Conservation (phyloP, 441 rosid species). For the Aleurites moluccanus region DNA sequence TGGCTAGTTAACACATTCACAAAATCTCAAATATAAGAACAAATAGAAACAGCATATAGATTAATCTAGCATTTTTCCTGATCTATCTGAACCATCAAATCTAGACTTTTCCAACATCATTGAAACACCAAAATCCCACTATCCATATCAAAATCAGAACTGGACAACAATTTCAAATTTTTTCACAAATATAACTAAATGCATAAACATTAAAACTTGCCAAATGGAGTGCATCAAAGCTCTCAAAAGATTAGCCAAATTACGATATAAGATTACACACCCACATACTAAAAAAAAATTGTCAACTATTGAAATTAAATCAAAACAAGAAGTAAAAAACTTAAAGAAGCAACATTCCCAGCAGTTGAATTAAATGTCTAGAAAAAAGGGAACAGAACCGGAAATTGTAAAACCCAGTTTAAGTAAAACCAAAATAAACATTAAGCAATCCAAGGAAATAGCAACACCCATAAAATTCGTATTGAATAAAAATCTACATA, state of each 20-base stretch:
- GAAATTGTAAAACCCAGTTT: neutral
- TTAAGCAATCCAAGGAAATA: neutral
- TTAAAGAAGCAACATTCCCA: neutral
- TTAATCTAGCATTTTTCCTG: neutral
- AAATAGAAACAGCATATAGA: neutral
- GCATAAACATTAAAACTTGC: neutral
- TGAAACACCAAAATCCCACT: neutral
- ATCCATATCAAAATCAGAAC: neutral
- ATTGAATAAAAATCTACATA: neutral
- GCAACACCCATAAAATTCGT: neutral
- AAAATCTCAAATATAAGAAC: neutral
- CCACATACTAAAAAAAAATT: neutral
- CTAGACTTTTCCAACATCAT: neutral
- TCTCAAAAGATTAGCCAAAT: neutral
- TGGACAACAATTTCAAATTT: neutral
- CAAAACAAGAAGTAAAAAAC: neutral
- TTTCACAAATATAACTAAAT: slow-evolving; percentile 6
- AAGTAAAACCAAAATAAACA: neutral
- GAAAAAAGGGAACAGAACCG: neutral
- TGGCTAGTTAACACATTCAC: neutral
- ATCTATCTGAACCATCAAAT: neutral
- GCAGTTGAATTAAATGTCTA: neutral
- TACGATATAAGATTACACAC: neutral
- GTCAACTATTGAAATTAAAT: neutral
- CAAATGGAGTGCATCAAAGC: neutral